Base-by-base conservation (phyloP, 805 yeast genomes). In the Wickerhamiella sorbophila region DNA sequence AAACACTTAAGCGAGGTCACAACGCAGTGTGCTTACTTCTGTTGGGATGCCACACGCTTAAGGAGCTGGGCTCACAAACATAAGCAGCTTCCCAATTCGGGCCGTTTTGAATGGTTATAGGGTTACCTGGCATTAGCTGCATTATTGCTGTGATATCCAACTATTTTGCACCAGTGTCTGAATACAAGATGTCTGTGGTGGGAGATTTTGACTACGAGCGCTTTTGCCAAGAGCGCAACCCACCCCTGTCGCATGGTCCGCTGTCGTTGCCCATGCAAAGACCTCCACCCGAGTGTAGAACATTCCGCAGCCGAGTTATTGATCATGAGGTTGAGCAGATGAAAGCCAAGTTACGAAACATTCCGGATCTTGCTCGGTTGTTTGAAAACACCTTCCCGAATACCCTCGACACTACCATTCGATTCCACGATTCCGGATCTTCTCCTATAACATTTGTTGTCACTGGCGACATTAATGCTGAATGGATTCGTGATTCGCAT, bases 401-500 rank as follows among this genome's bases (percentile, higher is more conserved):
- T 56, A 85, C 95, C 0, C 61, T 85, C 41, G 95, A 85, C 53
- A 85, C 95, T 1, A 84, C 95, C 0, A 73, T 85, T 38, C 64
- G 81, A 41, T 85, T 85, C 83, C 84, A 79, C 57, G 42, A 40
- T 33, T 34, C 35, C 38, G 49, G 43, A 32, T 41, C 38, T 19
- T 51, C 43, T 8, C 72, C 86, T 0, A 72, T 75, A 47, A 67
- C 93, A 1, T 85, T 85, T 59, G 72, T 85, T 1, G 88, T 84
- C 26, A 85, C 95, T 0, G 95, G 95, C 8, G 95, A 85, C 55
- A 85, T 85, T 43, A 86, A 83, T 57, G 95, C 95, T 2, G 94
- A 85, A 59, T 85, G 95, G 95, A 63, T 85, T 38, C 62, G 95
- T 41, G 95, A 85, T 58, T 77, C 93, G 1, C 83, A 94, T 0